Conservation (phyloP, 192 early-diverging fungal genomes). For the Backusella tarrabulga region DNA sequence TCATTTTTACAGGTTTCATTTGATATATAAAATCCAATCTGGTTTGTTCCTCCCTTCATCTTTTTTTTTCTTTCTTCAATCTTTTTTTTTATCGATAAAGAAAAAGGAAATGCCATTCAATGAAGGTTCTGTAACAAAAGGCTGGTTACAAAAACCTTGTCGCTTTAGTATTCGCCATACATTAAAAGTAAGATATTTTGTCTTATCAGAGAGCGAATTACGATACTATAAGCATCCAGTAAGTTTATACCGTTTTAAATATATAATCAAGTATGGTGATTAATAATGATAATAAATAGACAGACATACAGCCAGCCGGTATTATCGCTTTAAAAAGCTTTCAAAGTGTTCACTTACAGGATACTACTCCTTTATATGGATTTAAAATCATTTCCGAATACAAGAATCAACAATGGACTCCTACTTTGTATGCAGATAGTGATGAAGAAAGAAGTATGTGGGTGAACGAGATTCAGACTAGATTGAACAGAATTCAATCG, state of each 20-base stretch:
- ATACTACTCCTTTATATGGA: constrained; percentile 1
- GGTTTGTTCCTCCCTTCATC: not conserved
- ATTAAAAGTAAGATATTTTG: not conserved
- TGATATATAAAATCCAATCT: not conserved
- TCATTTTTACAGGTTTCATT: not conserved
- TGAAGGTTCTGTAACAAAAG: not conserved
- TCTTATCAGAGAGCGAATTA: not conserved
- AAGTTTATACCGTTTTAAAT: not conserved
- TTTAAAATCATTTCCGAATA: not conserved
- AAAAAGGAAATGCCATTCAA: not conserved
- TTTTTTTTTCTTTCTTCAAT: not conserved
- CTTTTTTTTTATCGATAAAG: not conserved
- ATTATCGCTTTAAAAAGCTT: not conserved
- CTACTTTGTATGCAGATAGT: not conserved
- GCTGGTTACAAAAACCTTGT: not conserved
- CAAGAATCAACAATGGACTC: not conserved
- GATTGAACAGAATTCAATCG: not conserved
- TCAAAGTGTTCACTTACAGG: not conserved
- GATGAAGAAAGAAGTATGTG: not conserved
- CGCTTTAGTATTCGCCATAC: not conserved
- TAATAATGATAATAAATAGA: not conserved
- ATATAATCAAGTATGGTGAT: not conserved
- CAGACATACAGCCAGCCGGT: not conserved
- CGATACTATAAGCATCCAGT: not conserved
- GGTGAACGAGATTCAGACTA: not conserved